These are phyloP conservation scores for Seiridium cupressi DNA, from an alignment of 2,329 filamentous ascomycete genomes.

Conservation along the genomic window DNA sequence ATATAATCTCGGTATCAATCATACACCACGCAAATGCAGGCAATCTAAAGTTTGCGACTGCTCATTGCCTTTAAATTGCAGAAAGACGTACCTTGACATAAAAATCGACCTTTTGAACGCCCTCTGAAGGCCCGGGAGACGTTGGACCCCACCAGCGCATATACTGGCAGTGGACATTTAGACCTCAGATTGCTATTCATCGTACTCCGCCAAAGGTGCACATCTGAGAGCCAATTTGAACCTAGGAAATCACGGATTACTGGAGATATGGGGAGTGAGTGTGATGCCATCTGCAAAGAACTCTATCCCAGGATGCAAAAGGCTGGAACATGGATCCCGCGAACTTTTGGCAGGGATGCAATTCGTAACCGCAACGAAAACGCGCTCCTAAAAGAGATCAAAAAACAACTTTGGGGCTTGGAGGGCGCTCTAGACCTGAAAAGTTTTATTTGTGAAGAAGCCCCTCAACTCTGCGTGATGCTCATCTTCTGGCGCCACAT, in stretches of 20 bases:
- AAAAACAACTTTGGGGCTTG: background rate
- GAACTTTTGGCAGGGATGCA: background rate
- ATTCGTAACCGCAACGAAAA: background rate
- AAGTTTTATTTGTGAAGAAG: background rate
- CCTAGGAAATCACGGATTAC: background rate
- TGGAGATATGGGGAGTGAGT: too few species aligned
- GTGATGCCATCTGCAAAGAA: background rate
- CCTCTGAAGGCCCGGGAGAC: background rate
- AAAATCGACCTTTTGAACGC: background rate
- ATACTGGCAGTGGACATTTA: background rate
- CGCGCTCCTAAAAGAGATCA: background rate
- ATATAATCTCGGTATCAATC: background rate
- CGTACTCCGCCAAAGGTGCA: background rate
- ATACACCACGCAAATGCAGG: background rate
- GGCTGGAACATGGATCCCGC: background rate
- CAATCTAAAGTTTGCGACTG: background rate
- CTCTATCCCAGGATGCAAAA: background rate
- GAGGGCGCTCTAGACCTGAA: background rate
- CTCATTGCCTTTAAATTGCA: background rate
- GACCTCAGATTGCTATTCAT: background rate
- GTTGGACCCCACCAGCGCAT: background rate
- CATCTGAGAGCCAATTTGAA: background rate
- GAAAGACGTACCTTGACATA: background rate
- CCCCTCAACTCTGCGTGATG: background rate
- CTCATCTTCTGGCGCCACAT: background rate